Conservation (phyloP, 2,329 filamentous ascomycete species). For the Allantophomopsis lycopodina region DNA sequence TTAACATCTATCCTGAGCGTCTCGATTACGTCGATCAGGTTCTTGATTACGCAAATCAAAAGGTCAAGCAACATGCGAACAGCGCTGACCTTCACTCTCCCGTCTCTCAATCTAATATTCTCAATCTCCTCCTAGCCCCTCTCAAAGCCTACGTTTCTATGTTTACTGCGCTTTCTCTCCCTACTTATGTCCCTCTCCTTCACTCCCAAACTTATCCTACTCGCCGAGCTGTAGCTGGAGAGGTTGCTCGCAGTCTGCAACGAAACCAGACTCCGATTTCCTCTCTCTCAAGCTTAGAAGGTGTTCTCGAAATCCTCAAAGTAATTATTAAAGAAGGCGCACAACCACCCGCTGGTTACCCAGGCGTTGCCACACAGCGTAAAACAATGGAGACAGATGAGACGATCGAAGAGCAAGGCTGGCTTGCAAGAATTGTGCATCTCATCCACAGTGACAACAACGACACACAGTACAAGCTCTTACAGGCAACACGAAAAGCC, state of each 20-base stretch:
- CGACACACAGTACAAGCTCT: constrained; percentile 84
- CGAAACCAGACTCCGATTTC: constrained; percentile 70
- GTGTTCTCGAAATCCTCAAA: constrained; percentile 75
- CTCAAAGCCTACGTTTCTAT: constrained; percentile 83
- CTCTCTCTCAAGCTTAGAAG: constrained; percentile 68
- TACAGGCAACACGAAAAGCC: constrained; percentile 77
- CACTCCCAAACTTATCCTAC: constrained; percentile 90
- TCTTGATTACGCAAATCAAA: constrained; percentile 72
- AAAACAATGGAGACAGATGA: constrained; percentile 83
- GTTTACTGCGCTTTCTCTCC: constrained; percentile 89
- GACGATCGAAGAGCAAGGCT: constrained; percentile 95
- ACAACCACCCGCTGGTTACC: constrained; percentile 71
- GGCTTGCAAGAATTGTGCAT: constrained; percentile 87
- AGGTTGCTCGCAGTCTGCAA: constrained; percentile 72
- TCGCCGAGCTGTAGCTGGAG: constrained; percentile 76
- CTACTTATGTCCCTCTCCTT: constrained; percentile 80
- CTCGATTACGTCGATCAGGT: constrained; percentile 95
- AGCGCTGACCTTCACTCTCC: constrained; percentile 90
- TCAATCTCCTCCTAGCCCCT: constrained; percentile 81
- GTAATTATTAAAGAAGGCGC: constrained; percentile 90
- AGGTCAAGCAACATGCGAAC: constrained; percentile 80
- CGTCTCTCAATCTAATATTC: constrained; percentile 74
- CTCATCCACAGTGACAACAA: constrained; percentile 74
- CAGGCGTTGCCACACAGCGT: constrained; percentile 58
- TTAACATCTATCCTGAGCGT: constrained; percentile 89